phyloP scores from a whole-genome alignment of 139 green algal species.

The Dunaliella primolecta region DNA sequence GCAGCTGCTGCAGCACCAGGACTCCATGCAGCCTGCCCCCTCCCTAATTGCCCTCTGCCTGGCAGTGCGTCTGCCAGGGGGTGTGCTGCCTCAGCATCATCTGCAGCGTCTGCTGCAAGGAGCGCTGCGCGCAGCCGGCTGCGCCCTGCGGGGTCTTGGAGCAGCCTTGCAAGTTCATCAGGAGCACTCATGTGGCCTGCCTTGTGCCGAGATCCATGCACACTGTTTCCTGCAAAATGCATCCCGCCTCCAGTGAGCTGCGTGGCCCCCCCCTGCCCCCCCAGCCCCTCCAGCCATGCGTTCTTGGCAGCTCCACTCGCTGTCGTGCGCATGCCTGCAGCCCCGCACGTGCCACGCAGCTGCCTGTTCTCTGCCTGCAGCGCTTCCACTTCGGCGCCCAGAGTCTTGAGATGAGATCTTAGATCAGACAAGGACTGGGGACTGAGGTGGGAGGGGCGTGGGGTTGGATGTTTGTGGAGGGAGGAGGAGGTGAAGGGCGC shows the following conservation, averaged over 20 bases:
- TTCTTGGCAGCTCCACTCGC: neutral
- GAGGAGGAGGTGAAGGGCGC: no score
- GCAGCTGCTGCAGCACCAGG: no score
- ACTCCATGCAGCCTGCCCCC: no score
- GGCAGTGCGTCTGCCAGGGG: no score
- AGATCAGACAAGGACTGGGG: no score
- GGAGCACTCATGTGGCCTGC: neutral
- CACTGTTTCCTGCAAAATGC: no score
- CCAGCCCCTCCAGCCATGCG: neutral
- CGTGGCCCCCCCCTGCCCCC: neutral
- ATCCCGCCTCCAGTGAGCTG: no score
- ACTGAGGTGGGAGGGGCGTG: no score
- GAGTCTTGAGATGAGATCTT: neutral
- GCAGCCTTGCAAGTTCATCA: neutral
- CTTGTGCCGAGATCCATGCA: no score
- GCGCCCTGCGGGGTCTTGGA: neutral
- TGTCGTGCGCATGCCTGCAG: neutral
- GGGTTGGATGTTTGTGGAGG: no score
- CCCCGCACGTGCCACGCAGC: neutral
- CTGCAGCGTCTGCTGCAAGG: neutral
- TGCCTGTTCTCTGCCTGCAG: neutral
- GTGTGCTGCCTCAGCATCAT: no score
- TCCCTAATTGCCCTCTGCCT: no score
- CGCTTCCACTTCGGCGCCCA: neutral
- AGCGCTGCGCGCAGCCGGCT: neutral